These are phyloP conservation scores for Camellia lanceoleosa DNA, from an alignment of 148 eudicot species.

Conservation along the genomic window DNA sequence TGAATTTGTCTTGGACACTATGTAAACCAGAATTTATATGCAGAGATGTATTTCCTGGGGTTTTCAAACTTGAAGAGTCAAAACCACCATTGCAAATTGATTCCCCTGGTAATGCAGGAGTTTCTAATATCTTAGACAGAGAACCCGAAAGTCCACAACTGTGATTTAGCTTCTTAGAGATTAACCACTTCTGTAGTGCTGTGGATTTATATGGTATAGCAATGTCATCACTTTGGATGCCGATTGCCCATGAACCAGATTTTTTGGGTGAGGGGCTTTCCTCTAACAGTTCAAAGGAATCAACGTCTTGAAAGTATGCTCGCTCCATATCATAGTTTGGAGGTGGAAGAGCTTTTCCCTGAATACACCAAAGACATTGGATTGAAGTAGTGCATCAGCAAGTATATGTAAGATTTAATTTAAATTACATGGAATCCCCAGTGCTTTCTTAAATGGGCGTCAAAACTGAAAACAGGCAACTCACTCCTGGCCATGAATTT, in stretches of 20 bases:
- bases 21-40: slow-evolving; percentile 21
- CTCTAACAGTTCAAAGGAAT: slow-evolving; percentile 76
- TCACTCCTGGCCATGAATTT: background rate
- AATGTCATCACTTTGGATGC: slow-evolving; percentile 34
- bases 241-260: slow-evolving; percentile 62
- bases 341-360: slow-evolving; percentile 58
- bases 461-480: background rate
- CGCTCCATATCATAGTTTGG: slow-evolving; percentile 75
- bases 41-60: slow-evolving; percentile 27
- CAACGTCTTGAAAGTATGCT: slow-evolving; percentile 89
- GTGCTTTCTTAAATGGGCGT: background rate
- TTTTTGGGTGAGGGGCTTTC: slow-evolving; percentile 96
- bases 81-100: slow-evolving; percentile 31
- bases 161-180: slow-evolving; percentile 45
- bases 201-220: slow-evolving; percentile 58
- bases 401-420: background rate
- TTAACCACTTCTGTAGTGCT: slow-evolving; percentile 71
- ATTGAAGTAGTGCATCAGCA: background rate
- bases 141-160: slow-evolving; percentile 46
- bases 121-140: slow-evolving; percentile 68
- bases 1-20: background rate
- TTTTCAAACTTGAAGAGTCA: slow-evolving; percentile 22
- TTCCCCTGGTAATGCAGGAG: slow-evolving; percentile 46
- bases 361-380: slow-evolving; percentile 6
- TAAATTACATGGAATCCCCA: background rate